Percentiles rank a stretch among this genome's conserved stretches.
Evolutionary conservation across 805 yeast species (phyloP).

Genomic region (Starmera pachycereana): DNA sequence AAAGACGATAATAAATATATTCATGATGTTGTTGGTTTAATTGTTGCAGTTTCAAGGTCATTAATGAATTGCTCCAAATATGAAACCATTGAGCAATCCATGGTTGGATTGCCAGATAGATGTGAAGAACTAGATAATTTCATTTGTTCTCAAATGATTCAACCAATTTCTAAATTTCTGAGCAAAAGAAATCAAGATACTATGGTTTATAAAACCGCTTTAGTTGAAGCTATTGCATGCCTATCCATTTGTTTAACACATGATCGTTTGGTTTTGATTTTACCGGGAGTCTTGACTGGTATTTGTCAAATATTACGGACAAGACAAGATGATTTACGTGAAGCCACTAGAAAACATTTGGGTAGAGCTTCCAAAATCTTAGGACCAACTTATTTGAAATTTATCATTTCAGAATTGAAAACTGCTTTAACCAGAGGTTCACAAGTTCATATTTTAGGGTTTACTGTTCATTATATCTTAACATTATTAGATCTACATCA

Average conservation of each 20-base stretch:
- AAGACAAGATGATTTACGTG: conserved; percentile 80
- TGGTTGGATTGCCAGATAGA: conserved; percentile 26
- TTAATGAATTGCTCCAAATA: conserved; percentile 24
- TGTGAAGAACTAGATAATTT: conserved; percentile 31
- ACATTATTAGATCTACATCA: conserved; percentile 42
- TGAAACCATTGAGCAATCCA: conserved; percentile 12
- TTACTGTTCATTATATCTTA: conserved; percentile 68
- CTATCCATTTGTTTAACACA: conserved; percentile 52
- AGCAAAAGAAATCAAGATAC: conserved; percentile 69
- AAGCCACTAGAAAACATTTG: conserved; percentile 68
- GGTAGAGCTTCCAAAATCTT: conserved; percentile 52
- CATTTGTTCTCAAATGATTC: conserved; percentile 47
- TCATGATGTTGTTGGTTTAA: conserved; percentile 47
- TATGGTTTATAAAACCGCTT: conserved; percentile 59
- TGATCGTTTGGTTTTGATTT: conserved; percentile 41
- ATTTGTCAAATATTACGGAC: conserved; percentile 85
- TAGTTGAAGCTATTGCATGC: conserved; percentile 72
- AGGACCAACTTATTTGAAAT: conserved; percentile 66
- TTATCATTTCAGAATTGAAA: conserved; percentile 68
- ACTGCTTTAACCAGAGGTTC: conserved; percentile 81
- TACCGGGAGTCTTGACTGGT: conserved; percentile 78
- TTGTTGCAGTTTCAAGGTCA: conserved; percentile 47
- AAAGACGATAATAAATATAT: conserved; percentile 37
- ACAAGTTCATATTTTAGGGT: conserved; percentile 87
- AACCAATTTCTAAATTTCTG: conserved; percentile 51